phyloP scores from a whole-genome alignment of 345 rosid genomes.

The Eucalyptus pauciflora region DNA sequence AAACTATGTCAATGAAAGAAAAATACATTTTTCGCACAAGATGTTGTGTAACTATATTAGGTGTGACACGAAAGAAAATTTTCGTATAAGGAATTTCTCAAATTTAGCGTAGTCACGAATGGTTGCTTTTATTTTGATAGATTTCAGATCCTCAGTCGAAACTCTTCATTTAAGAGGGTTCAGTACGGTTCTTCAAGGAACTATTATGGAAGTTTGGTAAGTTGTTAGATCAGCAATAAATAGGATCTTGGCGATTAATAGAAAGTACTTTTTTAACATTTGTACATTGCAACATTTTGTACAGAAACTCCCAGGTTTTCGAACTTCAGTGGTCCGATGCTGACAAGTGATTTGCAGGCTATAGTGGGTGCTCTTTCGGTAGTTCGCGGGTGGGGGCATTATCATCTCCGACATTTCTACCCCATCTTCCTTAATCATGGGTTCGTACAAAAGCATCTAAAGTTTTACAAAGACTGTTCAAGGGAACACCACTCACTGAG shows the following conservation, averaged over 20 bases:
- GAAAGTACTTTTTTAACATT: neutral
- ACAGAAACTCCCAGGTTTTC: neutral
- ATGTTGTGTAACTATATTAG: neutral
- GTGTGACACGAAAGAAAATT: neutral
- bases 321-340: neutral
- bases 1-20: neutral
- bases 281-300: neutral
- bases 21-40: neutral
- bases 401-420: neutral
- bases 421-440: neutral
- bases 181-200: accelerated
- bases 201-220: neutral
- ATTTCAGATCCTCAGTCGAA: neutral
- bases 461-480: neutral
- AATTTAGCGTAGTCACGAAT: accelerated
- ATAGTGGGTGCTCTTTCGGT: neutral
- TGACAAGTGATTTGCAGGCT: neutral
- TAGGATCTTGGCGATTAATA: neutral
- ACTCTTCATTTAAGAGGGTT: neutral
- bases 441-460: neutral
- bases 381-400: neutral
- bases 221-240: neutral
- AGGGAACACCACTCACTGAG: neutral
- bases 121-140: accelerated
- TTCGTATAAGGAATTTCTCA: neutral